phyloP scores from a whole-genome alignment of 768 basidiomycete species.

The Pisolithus marmoratus region DNA sequence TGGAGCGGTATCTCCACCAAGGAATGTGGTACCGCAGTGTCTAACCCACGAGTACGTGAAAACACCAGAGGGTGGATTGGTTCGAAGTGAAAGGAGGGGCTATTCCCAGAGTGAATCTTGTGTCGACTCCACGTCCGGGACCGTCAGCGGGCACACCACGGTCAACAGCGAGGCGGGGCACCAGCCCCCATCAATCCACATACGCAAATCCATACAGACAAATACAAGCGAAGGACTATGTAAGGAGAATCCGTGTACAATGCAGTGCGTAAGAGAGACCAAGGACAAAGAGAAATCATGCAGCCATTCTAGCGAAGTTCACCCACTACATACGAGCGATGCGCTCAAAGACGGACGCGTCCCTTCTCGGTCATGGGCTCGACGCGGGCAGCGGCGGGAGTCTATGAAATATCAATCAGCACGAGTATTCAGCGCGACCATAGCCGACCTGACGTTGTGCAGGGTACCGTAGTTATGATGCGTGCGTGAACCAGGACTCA shows the following conservation, averaged over 20 bases:
- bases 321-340: not conserved
- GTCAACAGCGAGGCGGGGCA: not conserved
- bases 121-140: not conserved
- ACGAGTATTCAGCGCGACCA: not conserved
- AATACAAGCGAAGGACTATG: not conserved
- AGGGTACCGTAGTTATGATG: not conserved
- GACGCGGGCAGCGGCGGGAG: not conserved
- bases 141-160: not conserved
- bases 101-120: too few relatives aligned
- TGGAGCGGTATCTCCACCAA: too few relatives aligned
- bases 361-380: conserved; percentile 1
- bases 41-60: too few relatives aligned
- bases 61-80: too few relatives aligned
- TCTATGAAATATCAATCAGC: not conserved
- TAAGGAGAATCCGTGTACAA: not conserved
- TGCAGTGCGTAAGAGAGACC: not conserved
- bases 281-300: not conserved
- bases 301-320: too few relatives aligned
- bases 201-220: not conserved
- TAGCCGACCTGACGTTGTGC: not conserved
- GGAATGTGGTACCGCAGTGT: too few relatives aligned
- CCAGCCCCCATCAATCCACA: not conserved
- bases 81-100: too few relatives aligned
- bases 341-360: not conserved
- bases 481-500: conserved; percentile 12